A percentile compares a stretch with the other conserved stretches of the same genome.
Conservation (phyloP, 306 rosid species). For the Fagus crenata region DNA sequence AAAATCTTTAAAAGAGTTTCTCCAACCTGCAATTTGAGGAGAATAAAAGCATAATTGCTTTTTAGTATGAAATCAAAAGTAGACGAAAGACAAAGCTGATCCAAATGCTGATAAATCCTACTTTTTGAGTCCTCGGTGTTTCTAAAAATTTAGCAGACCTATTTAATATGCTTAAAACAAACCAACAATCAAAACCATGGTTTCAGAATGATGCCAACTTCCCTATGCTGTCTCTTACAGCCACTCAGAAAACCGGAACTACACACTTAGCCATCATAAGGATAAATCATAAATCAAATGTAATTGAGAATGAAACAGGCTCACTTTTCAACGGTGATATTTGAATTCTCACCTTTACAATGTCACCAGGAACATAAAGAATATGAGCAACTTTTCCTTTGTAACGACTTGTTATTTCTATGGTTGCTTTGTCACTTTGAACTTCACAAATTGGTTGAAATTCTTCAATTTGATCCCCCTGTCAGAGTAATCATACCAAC, state of each 20-base stretch:
- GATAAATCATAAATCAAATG: not conserved
- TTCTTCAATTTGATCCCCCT: constrained; percentile 87
- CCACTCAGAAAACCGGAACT: not conserved
- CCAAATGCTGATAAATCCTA: not conserved
- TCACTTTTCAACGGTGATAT: not conserved
- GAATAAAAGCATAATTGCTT: not conserved
- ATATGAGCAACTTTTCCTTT: constrained; percentile 69
- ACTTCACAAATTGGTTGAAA: constrained; percentile 95
- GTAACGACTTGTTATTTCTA: constrained; percentile 95
- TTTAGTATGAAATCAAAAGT: not conserved
- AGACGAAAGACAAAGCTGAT: not conserved
- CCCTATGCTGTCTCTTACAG: not conserved
- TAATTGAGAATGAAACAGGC: not conserved
- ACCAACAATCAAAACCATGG: not conserved
- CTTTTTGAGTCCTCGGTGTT: not conserved
- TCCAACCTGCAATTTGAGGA: constrained; percentile 72
- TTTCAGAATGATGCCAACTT: not conserved
- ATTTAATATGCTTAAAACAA: not conserved
- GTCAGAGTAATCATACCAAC: constrained; percentile 27
- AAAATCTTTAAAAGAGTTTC: constrained; percentile 68
- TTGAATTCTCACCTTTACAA: constrained; percentile 67
- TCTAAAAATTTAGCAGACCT: not conserved
- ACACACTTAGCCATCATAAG: not conserved
- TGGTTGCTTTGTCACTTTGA: constrained; percentile 99
- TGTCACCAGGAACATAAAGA: constrained; percentile 72